Conservation (phyloP, 768 basidiomycete species). For the Serendipita sp. region DNA sequence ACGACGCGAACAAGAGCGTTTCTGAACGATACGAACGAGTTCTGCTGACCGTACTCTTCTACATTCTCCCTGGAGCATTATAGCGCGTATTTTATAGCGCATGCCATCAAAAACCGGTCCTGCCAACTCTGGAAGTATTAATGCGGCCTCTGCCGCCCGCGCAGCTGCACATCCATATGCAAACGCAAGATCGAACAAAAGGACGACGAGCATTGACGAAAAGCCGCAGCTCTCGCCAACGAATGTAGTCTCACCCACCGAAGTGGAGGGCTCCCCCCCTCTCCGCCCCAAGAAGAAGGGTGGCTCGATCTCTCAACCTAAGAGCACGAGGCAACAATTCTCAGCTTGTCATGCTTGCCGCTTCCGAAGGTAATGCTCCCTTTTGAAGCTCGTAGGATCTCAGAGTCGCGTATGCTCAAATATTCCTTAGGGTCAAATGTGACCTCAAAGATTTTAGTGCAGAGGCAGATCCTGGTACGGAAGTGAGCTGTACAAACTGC, state of each 20-base stretch:
- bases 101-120: neutral
- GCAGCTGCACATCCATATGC: constrained; percentile 1
- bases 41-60: no score
- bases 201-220: constrained; percentile 1
- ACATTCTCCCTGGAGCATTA: no score
- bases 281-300: neutral
- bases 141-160: neutral
- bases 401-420: neutral
- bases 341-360: constrained; percentile 91
- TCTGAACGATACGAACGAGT: no score
- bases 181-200: neutral
- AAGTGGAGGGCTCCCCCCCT: neutral
- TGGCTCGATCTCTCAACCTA: constrained; percentile 29
- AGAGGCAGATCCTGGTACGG: constrained; percentile 28
- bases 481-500: constrained; percentile 71
- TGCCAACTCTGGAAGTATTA: neutral
- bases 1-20: no score
- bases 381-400: neutral
- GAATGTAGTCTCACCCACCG: neutral
- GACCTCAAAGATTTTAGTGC: constrained; percentile 74
- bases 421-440: constrained; percentile 57
- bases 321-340: constrained; percentile 69
- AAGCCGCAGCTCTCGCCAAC: neutral
- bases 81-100: no score
- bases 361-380: constrained; percentile 49